These are phyloP conservation scores for Apophysomyces elegans DNA, from an alignment of 371 early-diverging fungal genomes.

Conservation along the genomic window DNA sequence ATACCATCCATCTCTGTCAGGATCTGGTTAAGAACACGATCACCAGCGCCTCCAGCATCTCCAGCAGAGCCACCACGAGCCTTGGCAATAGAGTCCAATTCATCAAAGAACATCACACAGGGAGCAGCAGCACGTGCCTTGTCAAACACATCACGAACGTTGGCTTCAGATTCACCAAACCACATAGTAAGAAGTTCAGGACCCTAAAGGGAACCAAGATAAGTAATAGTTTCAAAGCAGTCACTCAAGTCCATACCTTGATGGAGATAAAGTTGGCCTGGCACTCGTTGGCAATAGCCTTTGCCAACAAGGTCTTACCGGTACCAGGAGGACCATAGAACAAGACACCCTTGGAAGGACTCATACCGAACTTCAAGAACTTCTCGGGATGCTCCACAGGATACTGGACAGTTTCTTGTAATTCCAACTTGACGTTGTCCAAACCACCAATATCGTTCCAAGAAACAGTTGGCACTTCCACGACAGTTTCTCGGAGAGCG, in stretches of 20 bases:
- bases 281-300: slow-evolving; percentile 99
- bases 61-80: slow-evolving; percentile 86
- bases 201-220: slow-evolving; percentile 62
- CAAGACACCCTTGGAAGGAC: slow-evolving; percentile 99
- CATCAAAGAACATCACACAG: slow-evolving; percentile 99
- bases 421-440: slow-evolving; percentile 98
- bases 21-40: slow-evolving; percentile 99
- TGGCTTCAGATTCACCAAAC: slow-evolving; percentile 99
- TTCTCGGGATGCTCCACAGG: slow-evolving; percentile 99
- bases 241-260: slow-evolving; percentile 64
- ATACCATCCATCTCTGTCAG: slow-evolving; percentile 99
- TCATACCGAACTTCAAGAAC: slow-evolving; percentile 99
- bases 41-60: slow-evolving; percentile 97
- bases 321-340: slow-evolving; percentile 99
- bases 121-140: slow-evolving; percentile 99
- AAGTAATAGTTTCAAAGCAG: neutral
- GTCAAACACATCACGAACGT: slow-evolving; percentile 99
- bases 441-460: slow-evolving; percentile 99
- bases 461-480: slow-evolving; percentile 98
- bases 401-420: slow-evolving; percentile 99
- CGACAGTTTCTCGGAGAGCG: slow-evolving; percentile 99
- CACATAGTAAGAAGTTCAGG: slow-evolving; percentile 99
- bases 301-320: slow-evolving; percentile 99
- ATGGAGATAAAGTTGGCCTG: slow-evolving; percentile 99
- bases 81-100: slow-evolving; percentile 99